Conservation (phyloP, 306 rosid species). For the Vachellia pachyceras region DNA sequence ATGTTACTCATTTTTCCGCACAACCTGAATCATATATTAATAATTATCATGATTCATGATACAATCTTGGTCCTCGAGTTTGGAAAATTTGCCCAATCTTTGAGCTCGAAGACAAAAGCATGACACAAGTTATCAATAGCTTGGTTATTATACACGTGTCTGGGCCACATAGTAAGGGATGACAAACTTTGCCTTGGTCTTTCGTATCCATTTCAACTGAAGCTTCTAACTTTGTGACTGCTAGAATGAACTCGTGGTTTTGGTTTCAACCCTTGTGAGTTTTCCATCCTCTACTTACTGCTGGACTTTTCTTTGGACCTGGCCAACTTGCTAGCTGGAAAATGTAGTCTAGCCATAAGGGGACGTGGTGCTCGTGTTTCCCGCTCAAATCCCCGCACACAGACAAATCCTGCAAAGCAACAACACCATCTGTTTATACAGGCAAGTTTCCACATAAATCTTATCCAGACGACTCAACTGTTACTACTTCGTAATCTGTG, state of each 20-base stretch:
- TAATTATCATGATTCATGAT: constrained; percentile 5
- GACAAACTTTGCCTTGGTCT: constrained; percentile 13
- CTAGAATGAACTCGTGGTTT: constrained; percentile 25
- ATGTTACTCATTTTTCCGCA: neutral
- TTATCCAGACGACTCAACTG: constrained; percentile 1
- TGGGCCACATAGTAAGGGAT: constrained; percentile 17
- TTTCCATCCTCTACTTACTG: constrained; percentile 17
- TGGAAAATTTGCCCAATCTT: constrained; percentile 15
- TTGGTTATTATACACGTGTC: constrained; percentile 25
- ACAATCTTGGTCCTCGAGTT: constrained; percentile 23
- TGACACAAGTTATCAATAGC: constrained; percentile 25
- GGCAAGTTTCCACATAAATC: neutral
- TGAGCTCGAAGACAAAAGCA: constrained; percentile 25
- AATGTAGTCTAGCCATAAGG: constrained; percentile 72
- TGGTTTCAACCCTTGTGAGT: constrained; percentile 24
- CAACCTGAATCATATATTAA: constrained; percentile 17
- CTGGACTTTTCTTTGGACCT: constrained; percentile 47
- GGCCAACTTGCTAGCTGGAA: constrained; percentile 71
- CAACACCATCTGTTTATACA: constrained; percentile 28
- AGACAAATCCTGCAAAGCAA: constrained; percentile 75
- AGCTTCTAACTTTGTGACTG: constrained; percentile 24
- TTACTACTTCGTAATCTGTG: neutral
- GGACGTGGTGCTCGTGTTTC: constrained; percentile 79
- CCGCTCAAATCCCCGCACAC: constrained; percentile 87
- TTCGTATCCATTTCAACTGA: constrained; percentile 22